Base-by-base conservation (phyloP, 1,284 basidiomycete genomes). In the Ustilago crameri region DNA sequence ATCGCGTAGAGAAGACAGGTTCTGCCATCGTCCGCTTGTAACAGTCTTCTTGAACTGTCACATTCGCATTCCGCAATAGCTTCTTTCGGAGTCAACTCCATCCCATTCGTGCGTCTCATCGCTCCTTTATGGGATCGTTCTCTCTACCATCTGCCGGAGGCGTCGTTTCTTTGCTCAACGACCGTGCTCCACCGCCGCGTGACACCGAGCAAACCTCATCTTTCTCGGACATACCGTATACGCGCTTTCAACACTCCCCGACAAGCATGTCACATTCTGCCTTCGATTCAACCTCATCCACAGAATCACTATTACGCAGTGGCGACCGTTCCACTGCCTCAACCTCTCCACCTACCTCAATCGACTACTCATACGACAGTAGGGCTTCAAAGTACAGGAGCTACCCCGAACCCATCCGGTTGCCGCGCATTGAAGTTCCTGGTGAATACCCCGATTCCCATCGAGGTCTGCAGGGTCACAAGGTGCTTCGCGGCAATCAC, bases 151-250 rank as follows among this genome's bases (percentile, higher is more conserved):
- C 71, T 51, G 57, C 71, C 43, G 71, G 71, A 64, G 66, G 71
- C 49, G 57, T 74, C 58, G 71, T 74, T 65, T 69, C 71, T 59
- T 65, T 74, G 51, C 65, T 74, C 54, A 74, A 74, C 66, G 71
- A 69, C 56, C 65, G 62, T 62, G 61, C 62, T 65, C 61, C 60
- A 51, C 56, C 56, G 27, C 56, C 52, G 61, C 54, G 53, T 42
- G 51, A 56, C 41, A 23, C 64, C 54, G 66, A 74, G 58, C 63
- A 47, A 27, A n/a, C 37, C 2, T 40, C 18, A 5, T 45, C 52
- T 26, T 53, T 60, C 43, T 67, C 64, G 52, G 55, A 65, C 49
- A 45, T 48, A 46, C 44, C 53, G 40, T 59, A 60, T 44, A 14
- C 27, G 26, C 58, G 53, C 9, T 34, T 22, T 56, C 52, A 48